Conservation (phyloP, 2,329 filamentous ascomycete genomes). For the Ophiostoma australiae region DNA sequence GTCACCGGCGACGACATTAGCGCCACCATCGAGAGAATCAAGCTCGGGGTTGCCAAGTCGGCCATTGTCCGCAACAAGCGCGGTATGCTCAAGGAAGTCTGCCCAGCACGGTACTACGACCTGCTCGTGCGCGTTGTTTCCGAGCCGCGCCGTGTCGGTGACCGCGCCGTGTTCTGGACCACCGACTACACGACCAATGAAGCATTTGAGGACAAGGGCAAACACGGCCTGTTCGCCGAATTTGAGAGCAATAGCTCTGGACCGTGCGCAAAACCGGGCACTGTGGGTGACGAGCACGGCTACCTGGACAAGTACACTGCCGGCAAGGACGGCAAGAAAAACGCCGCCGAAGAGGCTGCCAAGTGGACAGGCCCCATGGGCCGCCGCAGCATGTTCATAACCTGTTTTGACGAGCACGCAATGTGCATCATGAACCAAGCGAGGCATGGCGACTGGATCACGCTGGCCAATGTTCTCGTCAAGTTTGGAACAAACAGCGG, state of each 20-base stretch:
- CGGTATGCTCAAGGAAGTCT: background rate
- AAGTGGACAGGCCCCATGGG: slow-evolving; percentile 71
- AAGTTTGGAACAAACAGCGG: slow-evolving; percentile 49
- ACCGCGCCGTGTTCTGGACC: slow-evolving; percentile 60
- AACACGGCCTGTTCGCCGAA: slow-evolving; percentile 20
- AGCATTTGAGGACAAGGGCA: slow-evolving; percentile 51
- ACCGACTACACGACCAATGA: slow-evolving; percentile 77
- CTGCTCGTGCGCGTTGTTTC: slow-evolving; percentile 66
- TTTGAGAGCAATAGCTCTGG: slow-evolving; percentile 20
- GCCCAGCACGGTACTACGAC: slow-evolving; percentile 43
- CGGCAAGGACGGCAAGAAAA: background rate
- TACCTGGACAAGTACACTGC: slow-evolving; percentile 42
- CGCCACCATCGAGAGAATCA: background rate
- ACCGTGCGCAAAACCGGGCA: slow-evolving; percentile 41
- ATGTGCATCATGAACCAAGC: slow-evolving; percentile 52
- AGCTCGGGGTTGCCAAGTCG: background rate
- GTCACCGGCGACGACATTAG: background rate
- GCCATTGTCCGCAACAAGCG: background rate
- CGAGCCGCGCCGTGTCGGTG: slow-evolving; percentile 42
- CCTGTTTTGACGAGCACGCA: slow-evolving; percentile 65
- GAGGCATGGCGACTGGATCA: slow-evolving; percentile 56
- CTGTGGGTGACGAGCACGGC: slow-evolving; percentile 42
- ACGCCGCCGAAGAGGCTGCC: slow-evolving; percentile 5
- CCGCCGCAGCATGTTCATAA: slow-evolving; percentile 64
- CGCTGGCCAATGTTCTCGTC: slow-evolving; percentile 67